Conservation (phyloP, 352 stramenopile species). For the Phytophthora agathidicida region DNA sequence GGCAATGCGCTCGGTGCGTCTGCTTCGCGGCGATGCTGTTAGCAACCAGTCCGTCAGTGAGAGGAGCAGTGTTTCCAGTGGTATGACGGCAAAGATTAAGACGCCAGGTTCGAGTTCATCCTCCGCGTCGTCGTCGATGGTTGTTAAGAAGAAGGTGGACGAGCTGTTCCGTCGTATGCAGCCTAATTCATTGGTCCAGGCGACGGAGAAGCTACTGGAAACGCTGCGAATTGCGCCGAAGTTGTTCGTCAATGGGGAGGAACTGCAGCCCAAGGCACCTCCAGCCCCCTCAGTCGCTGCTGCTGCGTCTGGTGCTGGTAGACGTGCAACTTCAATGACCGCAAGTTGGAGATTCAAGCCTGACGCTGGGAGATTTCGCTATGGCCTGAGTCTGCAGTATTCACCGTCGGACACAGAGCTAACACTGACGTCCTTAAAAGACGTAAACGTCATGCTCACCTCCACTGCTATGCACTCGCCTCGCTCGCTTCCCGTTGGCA, state of each 20-base stretch:
- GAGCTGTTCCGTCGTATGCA: slow-evolving; percentile 59
- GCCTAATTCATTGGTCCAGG: slow-evolving; percentile 60
- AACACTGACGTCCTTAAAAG: slow-evolving; percentile 34
- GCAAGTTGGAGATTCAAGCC: slow-evolving; percentile 30
- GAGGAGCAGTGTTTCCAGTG: background rate
- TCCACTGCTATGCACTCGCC: slow-evolving; percentile 15
- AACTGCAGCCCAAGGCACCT: slow-evolving; percentile 23
- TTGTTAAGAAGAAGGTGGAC: slow-evolving; percentile 46
- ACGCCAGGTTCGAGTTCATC: background rate
- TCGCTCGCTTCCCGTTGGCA: slow-evolving; percentile 3
- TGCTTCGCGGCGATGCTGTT: slow-evolving; percentile 4
- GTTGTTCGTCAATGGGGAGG: slow-evolving; percentile 50
- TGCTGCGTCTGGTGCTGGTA: slow-evolving; percentile 8
- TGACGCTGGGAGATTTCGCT: slow-evolving; percentile 37
- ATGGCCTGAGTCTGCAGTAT: slow-evolving; percentile 42
- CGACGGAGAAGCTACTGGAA: slow-evolving; percentile 50
- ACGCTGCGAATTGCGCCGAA: slow-evolving; percentile 35
- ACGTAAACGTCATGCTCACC: slow-evolving; percentile 26
- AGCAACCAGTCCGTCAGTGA: background rate
- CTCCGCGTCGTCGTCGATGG: background rate
- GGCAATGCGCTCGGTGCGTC: slow-evolving; percentile 9
- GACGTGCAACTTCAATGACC: background rate
- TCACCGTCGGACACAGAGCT: slow-evolving; percentile 24
- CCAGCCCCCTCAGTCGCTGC: slow-evolving; percentile 15
- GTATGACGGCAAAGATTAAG: background rate